A percentile compares a stretch with the other conserved stretches of the same genome.
Evolutionary conservation across 805 yeast species (phyloP).

Genomic region (Yarrowia sp.): DNA sequence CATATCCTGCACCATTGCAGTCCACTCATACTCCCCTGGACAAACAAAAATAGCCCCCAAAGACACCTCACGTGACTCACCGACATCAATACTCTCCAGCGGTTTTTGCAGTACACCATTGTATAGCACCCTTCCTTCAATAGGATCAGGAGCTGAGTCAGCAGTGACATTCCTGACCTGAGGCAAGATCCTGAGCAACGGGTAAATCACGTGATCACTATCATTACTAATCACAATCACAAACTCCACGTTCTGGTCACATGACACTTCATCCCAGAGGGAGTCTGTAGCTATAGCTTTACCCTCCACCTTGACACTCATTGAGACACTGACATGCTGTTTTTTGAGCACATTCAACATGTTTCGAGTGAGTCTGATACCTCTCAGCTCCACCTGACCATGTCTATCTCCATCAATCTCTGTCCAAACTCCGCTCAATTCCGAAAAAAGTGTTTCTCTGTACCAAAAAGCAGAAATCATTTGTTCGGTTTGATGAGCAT

Average conservation of each 20-base stretch:
- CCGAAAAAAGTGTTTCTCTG: conserved; percentile 59
- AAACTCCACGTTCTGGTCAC: conserved; percentile 47
- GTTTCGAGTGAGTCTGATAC: conserved; percentile 56
- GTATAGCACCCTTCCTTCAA: conserved; percentile 60
- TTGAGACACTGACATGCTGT: conserved; percentile 27
- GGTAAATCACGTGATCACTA: conserved; percentile 45
- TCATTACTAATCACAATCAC: conserved; percentile 52
- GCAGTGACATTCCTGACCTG: conserved; percentile 29
- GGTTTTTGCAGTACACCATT: conserved; percentile 71
- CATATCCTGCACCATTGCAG: conserved; percentile 54
- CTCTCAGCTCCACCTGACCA: conserved; percentile 67
- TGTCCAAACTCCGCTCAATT: conserved; percentile 67
- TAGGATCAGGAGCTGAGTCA: conserved; percentile 30
- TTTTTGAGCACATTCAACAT: conserved; percentile 54
- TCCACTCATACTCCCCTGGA: conserved; percentile 81
- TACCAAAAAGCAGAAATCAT: conserved; percentile 79
- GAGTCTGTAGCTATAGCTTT: conserved; percentile 31
- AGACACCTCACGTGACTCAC: conserved; percentile 44
- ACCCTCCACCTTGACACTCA: conserved; percentile 39
- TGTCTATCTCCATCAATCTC: conserved; percentile 37
- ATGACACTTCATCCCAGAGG: conserved; percentile 1
- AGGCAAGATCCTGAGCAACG: conserved; percentile 62
- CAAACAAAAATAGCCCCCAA: conserved; percentile 66
- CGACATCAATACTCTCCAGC: conserved; percentile 47
- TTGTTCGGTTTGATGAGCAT: conserved; percentile 55